Evolutionary conservation across 2,329 filamentous ascomycete species (phyloP).

Genomic region (Leptographium lundbergii): DNA sequence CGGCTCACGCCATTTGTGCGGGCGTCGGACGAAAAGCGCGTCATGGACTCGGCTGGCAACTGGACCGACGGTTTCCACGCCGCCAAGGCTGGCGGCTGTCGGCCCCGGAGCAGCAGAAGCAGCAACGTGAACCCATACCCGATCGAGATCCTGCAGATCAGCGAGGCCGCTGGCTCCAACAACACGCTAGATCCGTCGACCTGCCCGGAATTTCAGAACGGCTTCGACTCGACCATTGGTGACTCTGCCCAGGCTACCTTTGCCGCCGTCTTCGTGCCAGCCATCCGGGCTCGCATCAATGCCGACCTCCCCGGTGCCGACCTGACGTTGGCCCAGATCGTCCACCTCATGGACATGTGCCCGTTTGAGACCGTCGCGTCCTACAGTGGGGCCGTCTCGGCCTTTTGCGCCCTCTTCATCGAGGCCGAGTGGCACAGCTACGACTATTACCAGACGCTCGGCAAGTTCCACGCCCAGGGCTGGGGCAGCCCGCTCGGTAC

Average conservation of each 20-base stretch:
- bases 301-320: slow-evolving; percentile 53
- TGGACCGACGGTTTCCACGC: slow-evolving; percentile 64
- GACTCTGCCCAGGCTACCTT: slow-evolving; percentile 42
- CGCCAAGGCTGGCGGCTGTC: slow-evolving; percentile 23
- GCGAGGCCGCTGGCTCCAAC: slow-evolving; percentile 53
- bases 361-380: slow-evolving; percentile 66
- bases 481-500: slow-evolving; percentile 65
- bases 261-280: slow-evolving; percentile 47
- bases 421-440: slow-evolving; percentile 61
- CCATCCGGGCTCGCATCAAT: slow-evolving; percentile 59
- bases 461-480: slow-evolving; percentile 73
- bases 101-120: too few species aligned
- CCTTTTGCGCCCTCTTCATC: slow-evolving; percentile 67
- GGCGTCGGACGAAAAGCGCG: slow-evolving; percentile 24
- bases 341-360: slow-evolving; percentile 77
- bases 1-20: slow-evolving; percentile 31
- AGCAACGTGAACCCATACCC: slow-evolving; percentile 10
- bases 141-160: slow-evolving; percentile 45
- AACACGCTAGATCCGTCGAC: slow-evolving; percentile 63
- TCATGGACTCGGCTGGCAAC: slow-evolving; percentile 49
- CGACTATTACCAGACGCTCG: slow-evolving; percentile 65
- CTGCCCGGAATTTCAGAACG: slow-evolving; percentile 47
- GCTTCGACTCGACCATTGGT: slow-evolving; percentile 37
- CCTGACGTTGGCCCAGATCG: slow-evolving; percentile 46
- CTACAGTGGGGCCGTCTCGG: slow-evolving; percentile 35